Base-by-base conservation (phyloP, 2,329 filamentous ascomycete species). In the Ceratocystis huliohia region DNA sequence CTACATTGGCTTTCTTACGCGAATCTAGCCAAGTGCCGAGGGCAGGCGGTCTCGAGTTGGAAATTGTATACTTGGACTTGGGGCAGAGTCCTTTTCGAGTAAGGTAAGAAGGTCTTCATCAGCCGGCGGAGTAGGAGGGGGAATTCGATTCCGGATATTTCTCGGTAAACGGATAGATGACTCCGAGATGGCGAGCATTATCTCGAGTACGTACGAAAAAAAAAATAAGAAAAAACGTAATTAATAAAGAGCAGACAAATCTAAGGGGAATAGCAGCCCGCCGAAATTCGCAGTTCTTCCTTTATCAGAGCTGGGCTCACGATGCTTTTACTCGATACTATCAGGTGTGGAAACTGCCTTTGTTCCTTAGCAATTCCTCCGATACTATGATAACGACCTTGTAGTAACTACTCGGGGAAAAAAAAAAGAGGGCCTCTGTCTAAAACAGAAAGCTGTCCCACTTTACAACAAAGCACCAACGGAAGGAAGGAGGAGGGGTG, bases 251-350 rank as follows among this genome's bases (percentile, higher is more conserved):
- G 1, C 10, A 41, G 3, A 41, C 37, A 41, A 15, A 15, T 41
- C 37, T 5, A 41, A 41, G 37, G 37, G 8, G 5, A 56, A 17
- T 15, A 30, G 30, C 15, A 17, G 5, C 56, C 17, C 5, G 13
- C 56, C 25, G 15, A 33, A 28, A 30, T n/a, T 22, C 5, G 5
- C 48, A 3, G 30, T 30, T 28, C 3, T 57, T 57, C n/a, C 53
- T 59, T 59, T 59, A 59, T 59, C 53, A 30, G 28, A 30, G 25
- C 3, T 30, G 10, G 53, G 28, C 8, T 59, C 28, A 59, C 53
- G 53, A 45, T 63, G 41, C 15, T 45, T 46, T 63, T 63, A 63
- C 61, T 63, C 61, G 41, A 63, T 63, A 48, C 61, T 63, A 63
- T 63, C 61, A 63, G 61, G 61, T 63, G 61, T 63, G n/a, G 53